phyloP scores from a whole-genome alignment of 768 basidiomycete species.

The Butyriboletus loyo region DNA sequence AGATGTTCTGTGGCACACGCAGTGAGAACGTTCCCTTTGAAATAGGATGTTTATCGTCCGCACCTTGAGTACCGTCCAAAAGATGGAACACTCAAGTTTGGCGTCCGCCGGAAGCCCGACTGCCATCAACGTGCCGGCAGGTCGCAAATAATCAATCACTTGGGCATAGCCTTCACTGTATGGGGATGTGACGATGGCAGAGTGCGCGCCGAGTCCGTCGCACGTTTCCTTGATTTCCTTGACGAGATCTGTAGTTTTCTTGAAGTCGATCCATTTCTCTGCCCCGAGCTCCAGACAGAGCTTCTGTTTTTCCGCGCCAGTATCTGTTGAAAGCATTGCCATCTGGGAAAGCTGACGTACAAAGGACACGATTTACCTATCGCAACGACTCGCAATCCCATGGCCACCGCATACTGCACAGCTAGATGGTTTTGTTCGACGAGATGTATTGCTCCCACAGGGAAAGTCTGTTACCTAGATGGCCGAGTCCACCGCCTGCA shows the following conservation, averaged over 20 bases:
- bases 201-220: constrained; percentile 70
- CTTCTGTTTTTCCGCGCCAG: constrained; percentile 68
- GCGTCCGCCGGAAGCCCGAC: constrained; percentile 72
- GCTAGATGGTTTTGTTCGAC: constrained; percentile 37
- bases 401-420: constrained; percentile 74
- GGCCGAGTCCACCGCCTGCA: constrained; percentile 80
- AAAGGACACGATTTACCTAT: constrained; percentile 40
- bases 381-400: constrained; percentile 79
- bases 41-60: background rate
- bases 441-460: too few species aligned
- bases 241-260: constrained; percentile 60
- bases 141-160: constrained; percentile 73
- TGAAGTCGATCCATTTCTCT: constrained; percentile 80
- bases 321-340: constrained; percentile 42
- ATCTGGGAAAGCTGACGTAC: background rate
- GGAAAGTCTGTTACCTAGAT: constrained; percentile 49
- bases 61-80: constrained; percentile 68
- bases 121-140: constrained; percentile 69
- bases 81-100: constrained; percentile 57
- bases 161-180: constrained; percentile 42
- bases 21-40: background rate
- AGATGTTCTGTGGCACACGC: constrained; percentile 20
- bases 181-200: constrained; percentile 60
- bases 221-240: constrained; percentile 60
- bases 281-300: constrained; percentile 63